Evolutionary conservation across 2,329 filamentous ascomycete genomes (phyloP), one percentile per base, ranked within the genome.

Genomic region (Passalora sequoiae): DNA sequence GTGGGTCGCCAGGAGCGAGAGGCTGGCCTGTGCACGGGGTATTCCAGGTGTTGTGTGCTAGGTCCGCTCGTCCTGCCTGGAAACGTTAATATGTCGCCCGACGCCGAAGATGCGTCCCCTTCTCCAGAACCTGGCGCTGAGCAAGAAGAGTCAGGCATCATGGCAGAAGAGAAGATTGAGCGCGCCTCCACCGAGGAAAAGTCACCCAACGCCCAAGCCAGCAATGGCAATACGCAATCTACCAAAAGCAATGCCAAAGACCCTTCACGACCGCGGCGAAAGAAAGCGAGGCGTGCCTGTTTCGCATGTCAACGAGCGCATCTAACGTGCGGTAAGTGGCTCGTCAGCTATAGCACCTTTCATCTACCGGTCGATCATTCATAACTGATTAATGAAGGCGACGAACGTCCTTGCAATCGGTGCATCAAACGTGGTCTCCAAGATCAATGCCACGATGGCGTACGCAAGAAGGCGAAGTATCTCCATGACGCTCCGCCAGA

Each of bases 401-500:
- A 98, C 65, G 91, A 98, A 66, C 79, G 92, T 57, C 92, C 92
- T 40, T 98, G 92, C 64, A 81, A 89, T 61, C 77, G 92, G 60
- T 98, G 92, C 66, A 88, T 97, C 57, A 96, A 96, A 68, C 84
- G 92, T 58, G 87, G 88, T 33, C 78, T 97, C 16, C 86, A 89
- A 59, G 89, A 95, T 64, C 81, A 81, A 49, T 98, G 92, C 62
- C 89, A 95, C 66, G 92, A 98, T 63, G 92, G 92, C 41, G 89
- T 97, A 39, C 84, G 92, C 51, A 98, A 98, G 69, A 98, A 97
- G 75, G 92, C 92, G 40, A 98, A 98, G 67, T 98, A 98, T 66
- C 84, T 98, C 44, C 89, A 97, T 62, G 92, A 97, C 74, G 89
- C 91, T 19, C 89, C 91, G 25, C 81, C 88, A 40, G 89, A 94